Evolutionary conservation across 345 rosid species (phyloP), one percentile per base, ranked within the genome.

Genomic region (Sonneratia alba): DNA sequence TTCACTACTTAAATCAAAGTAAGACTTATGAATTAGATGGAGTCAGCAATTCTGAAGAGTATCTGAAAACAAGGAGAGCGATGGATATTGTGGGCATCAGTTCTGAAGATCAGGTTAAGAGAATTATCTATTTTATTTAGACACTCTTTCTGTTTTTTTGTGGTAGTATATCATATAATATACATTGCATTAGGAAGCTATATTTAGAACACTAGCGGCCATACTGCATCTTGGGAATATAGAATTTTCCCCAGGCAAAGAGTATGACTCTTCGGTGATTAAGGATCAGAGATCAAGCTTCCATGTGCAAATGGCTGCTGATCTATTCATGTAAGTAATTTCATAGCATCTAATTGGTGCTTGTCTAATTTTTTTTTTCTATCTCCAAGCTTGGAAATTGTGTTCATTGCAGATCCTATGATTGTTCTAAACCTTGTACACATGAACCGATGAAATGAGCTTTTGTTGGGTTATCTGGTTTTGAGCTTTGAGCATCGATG

Each of bases 21-120:
- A 90, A 85, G 79, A 84, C 82, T 10, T 94, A 87, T 75, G 97
- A 94, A 69, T 78, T 94, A 69, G 90, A 94, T 71, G 99, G 97
- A 77, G 86, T 94, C 53, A 87, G 90, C 81, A 90, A 77, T 34
- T 86, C 93, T 16, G 93, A 90, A 75, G 97, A 94, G 81, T 94
- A 94, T 81, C 66, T 81, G 80, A 92, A 87, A 82, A 92, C 86
- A 34, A 90, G 96, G 79, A 87, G 97, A 82, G 99, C 99, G 56
- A 94, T 94, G 99, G 91, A 88, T 81, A 86, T 91, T 70, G 99
- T 94, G 75, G 99, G 99, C 68, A 94, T 94, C 70, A 83, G 89
- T 81, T 81, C 79, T 21, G 88, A 87, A 67, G 96, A 91, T 69
- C 99, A 94, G 97, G 99, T 94, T 40, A 49, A 69, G 45, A 69